Evolutionary conservation across 2,329 filamentous ascomycete genomes (phyloP).

Genomic region (Diaporthe vexans): DNA sequence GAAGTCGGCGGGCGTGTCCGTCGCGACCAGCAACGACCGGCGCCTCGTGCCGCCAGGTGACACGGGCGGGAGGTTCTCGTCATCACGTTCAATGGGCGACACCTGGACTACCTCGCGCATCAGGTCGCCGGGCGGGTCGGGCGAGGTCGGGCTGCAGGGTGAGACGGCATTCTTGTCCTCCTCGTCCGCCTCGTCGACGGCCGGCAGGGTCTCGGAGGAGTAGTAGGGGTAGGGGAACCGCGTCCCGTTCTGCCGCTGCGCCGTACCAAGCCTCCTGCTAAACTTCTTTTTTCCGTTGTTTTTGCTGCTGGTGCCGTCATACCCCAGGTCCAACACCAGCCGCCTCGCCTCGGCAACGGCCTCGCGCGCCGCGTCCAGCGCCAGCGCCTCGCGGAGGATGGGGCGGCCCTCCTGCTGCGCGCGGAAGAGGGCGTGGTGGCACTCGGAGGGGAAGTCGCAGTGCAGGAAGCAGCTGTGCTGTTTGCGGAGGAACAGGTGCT

Average conservation of each 20-base stretch:
- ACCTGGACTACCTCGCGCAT: neutral
- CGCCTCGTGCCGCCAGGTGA: neutral
- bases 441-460: conserved; percentile 50
- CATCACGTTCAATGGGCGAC: neutral
- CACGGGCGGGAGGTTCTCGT: neutral
- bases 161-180: neutral
- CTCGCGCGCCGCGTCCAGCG: conserved; percentile 19
- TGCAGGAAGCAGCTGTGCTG: conserved; percentile 47
- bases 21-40: neutral
- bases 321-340: neutral
- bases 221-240: too few species aligned
- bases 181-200: conserved; percentile 1
- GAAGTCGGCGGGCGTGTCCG: conserved; percentile 8
- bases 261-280: too few species aligned
- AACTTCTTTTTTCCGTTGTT: too few species aligned
- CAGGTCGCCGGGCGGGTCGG: neutral
- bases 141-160: neutral
- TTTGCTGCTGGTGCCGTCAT: too few species aligned
- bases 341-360: neutral
- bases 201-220: neutral
- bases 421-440: conserved; percentile 42
- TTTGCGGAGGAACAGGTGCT: conserved; percentile 43
- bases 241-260: too few species aligned
- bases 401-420: conserved; percentile 41
- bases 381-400: conserved; percentile 23